Evolutionary conservation across 495 filamentous ascomycete species (phyloP), one percentile per base, ranked within the genome.

Genomic region (Elasticomyces elasticus): DNA sequence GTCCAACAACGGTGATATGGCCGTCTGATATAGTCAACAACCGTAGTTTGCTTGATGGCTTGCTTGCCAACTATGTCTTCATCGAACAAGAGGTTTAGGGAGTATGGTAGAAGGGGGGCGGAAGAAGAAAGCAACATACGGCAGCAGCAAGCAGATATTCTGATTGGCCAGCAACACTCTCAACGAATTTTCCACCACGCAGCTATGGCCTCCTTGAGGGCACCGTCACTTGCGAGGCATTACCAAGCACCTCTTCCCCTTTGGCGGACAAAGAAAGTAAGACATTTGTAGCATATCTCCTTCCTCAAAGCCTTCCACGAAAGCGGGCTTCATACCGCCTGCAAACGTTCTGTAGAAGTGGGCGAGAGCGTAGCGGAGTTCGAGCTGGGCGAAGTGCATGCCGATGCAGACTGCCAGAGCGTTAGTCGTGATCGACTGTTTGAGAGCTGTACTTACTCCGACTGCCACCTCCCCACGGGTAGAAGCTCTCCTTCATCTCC

Each of bases 381-480:
- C 54, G 33, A 61, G 43, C 25, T 46, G 27, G 4, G 58, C 54
- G 4, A 61, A 45, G 38, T 61, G 59, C 37, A 59, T 44, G 0
- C 61, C 61, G 30, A 61, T 38, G 40, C 59, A 64, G n/a, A 52
- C 56, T 57, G 30, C 22, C 5, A n/a, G 17, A 31, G 46, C 30
- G 10, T 28, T n/a, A 49, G 9, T 11, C 19, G 25, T 24, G 5
- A n/a, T 22, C 19, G 26, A 5, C 28, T 51, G n/a, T 7, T 11
- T 12, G 0, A n/a, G 9, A 26, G 27, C 0, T 13, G 15, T 13
- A 51, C 65, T 56, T 50, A 69, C 70, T 64, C 30, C 73, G 67
- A 22, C 64, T 68, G 7, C 77, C 79, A 17, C 67, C 76, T 0
- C 79, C 76, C 59, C 78, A 82, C 0, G 76, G 68, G 49, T 79